Percentiles rank a stretch among this genome's conserved stretches.
Conservation (phyloP, 257 asterid species). For the Solanum piurae region DNA sequence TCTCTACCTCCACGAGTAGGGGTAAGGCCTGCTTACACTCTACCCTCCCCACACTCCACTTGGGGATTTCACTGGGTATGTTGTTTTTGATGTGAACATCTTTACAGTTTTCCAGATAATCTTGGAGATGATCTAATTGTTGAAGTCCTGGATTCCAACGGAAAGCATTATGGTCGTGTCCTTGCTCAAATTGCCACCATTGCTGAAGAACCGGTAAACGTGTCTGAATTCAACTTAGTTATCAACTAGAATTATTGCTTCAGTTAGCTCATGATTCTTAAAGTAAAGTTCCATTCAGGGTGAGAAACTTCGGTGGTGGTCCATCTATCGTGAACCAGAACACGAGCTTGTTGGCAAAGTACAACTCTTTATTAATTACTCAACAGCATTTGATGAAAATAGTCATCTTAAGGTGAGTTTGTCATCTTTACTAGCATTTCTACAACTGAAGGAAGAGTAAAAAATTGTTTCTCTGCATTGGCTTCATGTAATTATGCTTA, state of each 20-base stretch:
- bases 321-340: constrained; percentile 41
- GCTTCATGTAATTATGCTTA: background rate
- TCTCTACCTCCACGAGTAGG: background rate
- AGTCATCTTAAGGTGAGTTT: constrained; percentile 34
- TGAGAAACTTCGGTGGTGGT: constrained; percentile 49
- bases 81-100: constrained; percentile 6
- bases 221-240: background rate
- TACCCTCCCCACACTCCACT: background rate
- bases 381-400: constrained; percentile 31
- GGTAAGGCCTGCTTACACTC: background rate
- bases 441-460: background rate
- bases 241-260: background rate
- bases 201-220: constrained; percentile 38
- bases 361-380: constrained; percentile 34
- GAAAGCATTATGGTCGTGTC: constrained; percentile 39
- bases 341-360: constrained; percentile 43
- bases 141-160: constrained; percentile 40
- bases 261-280: background rate
- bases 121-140: constrained; percentile 39
- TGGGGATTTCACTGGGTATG: background rate
- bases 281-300: constrained; percentile 21
- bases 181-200: constrained; percentile 45
- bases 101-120: constrained; percentile 46
- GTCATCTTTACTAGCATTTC: background rate
- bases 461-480: background rate